phyloP scores from a whole-genome alignment of 2,329 filamentous ascomycete species.

The Aspergillaceae sp. region DNA sequence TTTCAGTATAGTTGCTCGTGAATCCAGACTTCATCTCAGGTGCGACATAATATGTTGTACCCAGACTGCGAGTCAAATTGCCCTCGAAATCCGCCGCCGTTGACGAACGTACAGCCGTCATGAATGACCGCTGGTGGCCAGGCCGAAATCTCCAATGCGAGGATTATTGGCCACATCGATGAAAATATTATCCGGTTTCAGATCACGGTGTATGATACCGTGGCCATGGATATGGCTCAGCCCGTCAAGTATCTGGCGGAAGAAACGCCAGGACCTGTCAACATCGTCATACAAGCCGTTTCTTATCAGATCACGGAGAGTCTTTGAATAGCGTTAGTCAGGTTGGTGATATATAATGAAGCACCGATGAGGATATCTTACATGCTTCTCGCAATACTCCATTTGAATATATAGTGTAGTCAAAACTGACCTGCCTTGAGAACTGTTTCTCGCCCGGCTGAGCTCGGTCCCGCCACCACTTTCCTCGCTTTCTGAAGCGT shows the following conservation, averaged over 20 bases:
- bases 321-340: conserved; percentile 39
- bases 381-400: conserved; percentile 93
- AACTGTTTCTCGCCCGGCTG: conserved; percentile 38
- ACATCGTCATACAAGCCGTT: conserved; percentile 64
- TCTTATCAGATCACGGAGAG: conserved; percentile 77
- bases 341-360: neutral
- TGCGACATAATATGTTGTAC: conserved; percentile 84
- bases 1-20: conserved; percentile 73
- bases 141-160: conserved; percentile 91
- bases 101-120: conserved; percentile 31
- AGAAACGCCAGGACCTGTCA: conserved; percentile 78
- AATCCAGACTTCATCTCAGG: conserved; percentile 76
- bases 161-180: conserved; percentile 85
- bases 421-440: conserved; percentile 47
- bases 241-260: conserved; percentile 84
- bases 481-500: conserved; percentile 7
- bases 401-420: conserved; percentile 94
- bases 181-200: conserved; percentile 97
- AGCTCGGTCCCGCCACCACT: conserved; percentile 26
- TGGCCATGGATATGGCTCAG: conserved; percentile 81
- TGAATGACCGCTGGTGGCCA: conserved; percentile 72
- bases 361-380: conserved; percentile 32
- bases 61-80: conserved; percentile 48
- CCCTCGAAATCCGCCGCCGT: conserved; percentile 28
- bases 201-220: conserved; percentile 87